Conservation (phyloP, 768 basidiomycete species). For the Auricularia heimuer region DNA sequence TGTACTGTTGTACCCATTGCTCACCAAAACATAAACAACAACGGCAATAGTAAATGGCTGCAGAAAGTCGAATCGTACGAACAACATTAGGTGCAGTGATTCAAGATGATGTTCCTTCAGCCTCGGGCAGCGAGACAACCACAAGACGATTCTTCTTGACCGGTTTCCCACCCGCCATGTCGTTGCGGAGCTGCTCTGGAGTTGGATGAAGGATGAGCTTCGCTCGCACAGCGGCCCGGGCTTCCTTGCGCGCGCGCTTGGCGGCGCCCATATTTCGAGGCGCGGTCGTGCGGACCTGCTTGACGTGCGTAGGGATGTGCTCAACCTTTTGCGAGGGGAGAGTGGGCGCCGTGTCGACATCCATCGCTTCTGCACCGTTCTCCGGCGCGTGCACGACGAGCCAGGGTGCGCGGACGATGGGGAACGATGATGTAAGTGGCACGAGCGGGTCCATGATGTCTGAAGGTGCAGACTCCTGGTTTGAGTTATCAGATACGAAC, state of each 20-base stretch:
- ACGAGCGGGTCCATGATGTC: slow-evolving; percentile 32
- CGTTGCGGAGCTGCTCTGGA: background rate
- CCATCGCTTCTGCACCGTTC: slow-evolving; percentile 10
- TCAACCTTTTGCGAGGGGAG: background rate
- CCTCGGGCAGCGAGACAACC: background rate
- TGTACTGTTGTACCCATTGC: background rate
- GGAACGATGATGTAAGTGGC: slow-evolving; percentile 26
- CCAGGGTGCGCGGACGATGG: slow-evolving; percentile 59
- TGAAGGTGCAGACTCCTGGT: slow-evolving; percentile 22
- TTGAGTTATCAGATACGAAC: background rate
- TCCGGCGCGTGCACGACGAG: slow-evolving; percentile 23
- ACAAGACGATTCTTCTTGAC: background rate
- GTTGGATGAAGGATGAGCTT: slow-evolving; percentile 6
- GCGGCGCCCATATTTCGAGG: slow-evolving; percentile 71
- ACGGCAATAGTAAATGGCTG: too few relatives aligned
- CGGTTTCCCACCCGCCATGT: background rate
- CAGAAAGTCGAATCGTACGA: too few relatives aligned
- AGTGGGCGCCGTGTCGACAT: background rate
- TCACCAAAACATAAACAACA: background rate
- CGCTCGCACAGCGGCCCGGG: slow-evolving; percentile 39
- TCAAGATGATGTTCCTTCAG: background rate
- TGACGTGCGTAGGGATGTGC: slow-evolving; percentile 65
- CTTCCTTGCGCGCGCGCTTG: slow-evolving; percentile 45
- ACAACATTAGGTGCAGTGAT: too few relatives aligned
- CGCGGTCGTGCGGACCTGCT: slow-evolving; percentile 67